Conservation (phyloP, 208 protist genomes). For the Lotmaria passim region DNA sequence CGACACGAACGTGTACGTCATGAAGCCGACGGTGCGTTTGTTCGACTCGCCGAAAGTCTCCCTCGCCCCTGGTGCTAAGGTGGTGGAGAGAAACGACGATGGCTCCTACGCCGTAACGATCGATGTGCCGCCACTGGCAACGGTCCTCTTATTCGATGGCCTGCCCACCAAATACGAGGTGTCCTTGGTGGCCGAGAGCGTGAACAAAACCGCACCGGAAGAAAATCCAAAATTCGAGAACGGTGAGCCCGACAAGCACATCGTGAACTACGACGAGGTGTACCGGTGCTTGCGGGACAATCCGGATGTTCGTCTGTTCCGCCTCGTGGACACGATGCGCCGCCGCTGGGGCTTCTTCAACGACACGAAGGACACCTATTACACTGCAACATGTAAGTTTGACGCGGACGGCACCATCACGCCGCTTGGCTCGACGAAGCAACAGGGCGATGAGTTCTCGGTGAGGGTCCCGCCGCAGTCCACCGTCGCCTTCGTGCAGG, state of each 20-base stretch:
- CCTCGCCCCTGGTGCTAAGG: slow-evolving; percentile 39
- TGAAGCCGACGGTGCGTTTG: slow-evolving; percentile 67
- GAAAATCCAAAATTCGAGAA: slow-evolving; percentile 57
- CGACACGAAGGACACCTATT: slow-evolving; percentile 36
- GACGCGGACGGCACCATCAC: slow-evolving; percentile 17
- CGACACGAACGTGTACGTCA: slow-evolving; percentile 74
- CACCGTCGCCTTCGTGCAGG: slow-evolving; percentile 61
- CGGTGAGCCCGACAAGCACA: slow-evolving; percentile 43
- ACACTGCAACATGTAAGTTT: slow-evolving; percentile 25
- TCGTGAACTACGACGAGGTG: slow-evolving; percentile 58
- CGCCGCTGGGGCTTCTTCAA: slow-evolving; percentile 75
- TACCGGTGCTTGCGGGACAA: slow-evolving; percentile 73
- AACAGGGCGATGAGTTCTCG: slow-evolving; percentile 45
- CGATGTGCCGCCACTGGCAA: slow-evolving; percentile 59
- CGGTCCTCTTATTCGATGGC: slow-evolving; percentile 61
- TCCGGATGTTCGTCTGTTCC: slow-evolving; percentile 72
- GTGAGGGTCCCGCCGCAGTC: slow-evolving; percentile 39
- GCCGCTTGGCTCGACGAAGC: slow-evolving; percentile 16
- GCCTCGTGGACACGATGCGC: slow-evolving; percentile 55
- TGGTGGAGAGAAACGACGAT: slow-evolving; percentile 49
- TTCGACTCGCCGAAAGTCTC: slow-evolving; percentile 41
- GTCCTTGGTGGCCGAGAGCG: slow-evolving; percentile 54
- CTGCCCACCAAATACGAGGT: slow-evolving; percentile 63
- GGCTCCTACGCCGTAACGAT: slow-evolving; percentile 54
- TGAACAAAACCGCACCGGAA: slow-evolving; percentile 47